Conservation (phyloP, 306 rosid genomes). For the Ochetophila trinervis region DNA sequence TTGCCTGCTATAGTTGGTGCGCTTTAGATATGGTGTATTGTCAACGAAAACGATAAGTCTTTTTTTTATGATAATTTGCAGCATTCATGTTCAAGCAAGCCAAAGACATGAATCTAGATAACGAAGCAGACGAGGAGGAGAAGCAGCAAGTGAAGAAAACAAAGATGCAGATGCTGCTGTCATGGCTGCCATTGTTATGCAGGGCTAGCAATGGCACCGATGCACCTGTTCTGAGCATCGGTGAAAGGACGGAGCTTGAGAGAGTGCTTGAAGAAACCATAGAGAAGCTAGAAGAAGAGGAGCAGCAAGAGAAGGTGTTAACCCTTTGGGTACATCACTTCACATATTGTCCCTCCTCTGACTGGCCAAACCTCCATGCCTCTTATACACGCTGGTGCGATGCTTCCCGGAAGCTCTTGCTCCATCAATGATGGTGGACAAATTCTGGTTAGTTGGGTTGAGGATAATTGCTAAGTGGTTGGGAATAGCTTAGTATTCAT, state of each 20-base stretch:
- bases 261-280: constrained; percentile 53
- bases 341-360: constrained; percentile 55
- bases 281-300: constrained; percentile 38
- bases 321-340: constrained; percentile 80
- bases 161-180: constrained; percentile 53
- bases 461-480: too few species aligned
- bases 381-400: constrained; percentile 67
- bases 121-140: constrained; percentile 25
- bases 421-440: constrained; percentile 11
- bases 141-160: constrained; percentile 34
- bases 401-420: constrained; percentile 52
- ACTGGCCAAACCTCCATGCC: constrained; percentile 78
- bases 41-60: not conserved
- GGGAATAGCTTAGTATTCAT: too few species aligned
- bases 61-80: constrained; percentile 12
- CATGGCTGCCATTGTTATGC: constrained; percentile 81
- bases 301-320: constrained; percentile 61
- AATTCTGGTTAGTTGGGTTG: too few species aligned
- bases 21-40: too few species aligned
- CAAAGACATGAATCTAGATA: constrained; percentile 38
- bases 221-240: constrained; percentile 44
- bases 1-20: too few species aligned
- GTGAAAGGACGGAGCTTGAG: constrained; percentile 53
- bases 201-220: constrained; percentile 65
- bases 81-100: constrained; percentile 66